These are phyloP conservation scores for Cordyceps cateniannulata DNA, from an alignment of 2,329 filamentous ascomycete species.

Conservation along the genomic window DNA sequence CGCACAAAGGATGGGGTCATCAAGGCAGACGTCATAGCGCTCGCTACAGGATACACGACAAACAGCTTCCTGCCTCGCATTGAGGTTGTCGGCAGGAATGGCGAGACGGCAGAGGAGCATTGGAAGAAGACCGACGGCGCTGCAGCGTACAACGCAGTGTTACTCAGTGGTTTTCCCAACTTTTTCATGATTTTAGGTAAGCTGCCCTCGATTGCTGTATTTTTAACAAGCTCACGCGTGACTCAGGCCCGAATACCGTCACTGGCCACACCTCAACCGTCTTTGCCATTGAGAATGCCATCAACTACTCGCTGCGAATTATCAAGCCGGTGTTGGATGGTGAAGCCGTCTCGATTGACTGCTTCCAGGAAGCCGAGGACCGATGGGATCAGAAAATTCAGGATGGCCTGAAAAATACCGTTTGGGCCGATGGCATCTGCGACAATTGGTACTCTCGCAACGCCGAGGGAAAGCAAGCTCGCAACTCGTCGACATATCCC, in stretches of 20 bases:
- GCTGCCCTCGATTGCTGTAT: background rate
- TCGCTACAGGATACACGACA: slow-evolving; percentile 56
- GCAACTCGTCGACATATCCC: slow-evolving; percentile 32
- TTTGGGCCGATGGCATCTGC: slow-evolving; percentile 28
- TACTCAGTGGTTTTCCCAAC: slow-evolving; percentile 56
- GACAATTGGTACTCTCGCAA: slow-evolving; percentile 30
- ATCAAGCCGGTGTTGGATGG: slow-evolving; percentile 41
- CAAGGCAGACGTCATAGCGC: slow-evolving; percentile 52
- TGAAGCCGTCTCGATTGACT: slow-evolving; percentile 23
- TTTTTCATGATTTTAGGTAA: slow-evolving; percentile 54
- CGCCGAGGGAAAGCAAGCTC: slow-evolving; percentile 19
- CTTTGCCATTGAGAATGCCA: slow-evolving; percentile 53
- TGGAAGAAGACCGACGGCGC: slow-evolving; percentile 55
- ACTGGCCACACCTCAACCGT: slow-evolving; percentile 58
- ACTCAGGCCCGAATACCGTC: slow-evolving; percentile 49
- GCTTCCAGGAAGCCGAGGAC: slow-evolving; percentile 29
- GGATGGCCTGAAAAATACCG: slow-evolving; percentile 24
- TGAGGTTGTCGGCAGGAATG: slow-evolving; percentile 43
- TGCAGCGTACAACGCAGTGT: slow-evolving; percentile 53
- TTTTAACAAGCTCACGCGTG: background rate
- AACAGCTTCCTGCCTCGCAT: slow-evolving; percentile 48
- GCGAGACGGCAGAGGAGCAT: slow-evolving; percentile 44
- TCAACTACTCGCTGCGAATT: slow-evolving; percentile 54
- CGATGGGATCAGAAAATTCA: slow-evolving; percentile 28
- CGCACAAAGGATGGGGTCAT: slow-evolving; percentile 31